These are phyloP conservation scores for Neurospora sp. DNA, from an alignment of 2,329 filamentous ascomycete genomes.

Conservation along the genomic window DNA sequence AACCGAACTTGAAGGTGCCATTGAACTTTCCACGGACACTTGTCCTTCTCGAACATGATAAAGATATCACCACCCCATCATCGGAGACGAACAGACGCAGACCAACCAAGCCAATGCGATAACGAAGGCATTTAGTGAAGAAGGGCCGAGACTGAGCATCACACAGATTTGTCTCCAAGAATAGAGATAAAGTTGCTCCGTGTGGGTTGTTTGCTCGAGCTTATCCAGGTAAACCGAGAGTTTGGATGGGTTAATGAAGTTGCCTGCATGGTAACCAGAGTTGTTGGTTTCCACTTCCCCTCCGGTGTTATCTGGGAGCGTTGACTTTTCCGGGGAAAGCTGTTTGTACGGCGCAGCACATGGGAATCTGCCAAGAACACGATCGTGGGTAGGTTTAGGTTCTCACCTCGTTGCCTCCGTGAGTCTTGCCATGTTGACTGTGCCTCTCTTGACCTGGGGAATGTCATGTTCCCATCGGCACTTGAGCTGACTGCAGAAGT, in stretches of 20 bases:
- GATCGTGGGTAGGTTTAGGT: background rate
- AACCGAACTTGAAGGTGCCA: background rate
- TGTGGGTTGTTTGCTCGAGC: background rate
- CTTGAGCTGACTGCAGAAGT: background rate
- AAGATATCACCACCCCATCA: background rate
- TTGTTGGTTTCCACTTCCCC: conserved; percentile 1
- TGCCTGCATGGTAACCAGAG: no score
- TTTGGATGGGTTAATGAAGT: background rate
- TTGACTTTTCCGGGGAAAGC: background rate
- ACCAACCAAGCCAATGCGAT: background rate
- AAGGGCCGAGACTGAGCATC: background rate
- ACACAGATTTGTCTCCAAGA: conserved; percentile 6
- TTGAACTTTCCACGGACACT: background rate
- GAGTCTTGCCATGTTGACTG: background rate
- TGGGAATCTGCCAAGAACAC: conserved; percentile 8
- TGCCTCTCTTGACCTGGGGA: background rate
- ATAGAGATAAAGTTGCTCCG: conserved; percentile 17
- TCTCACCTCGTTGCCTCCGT: background rate
- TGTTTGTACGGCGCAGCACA: background rate
- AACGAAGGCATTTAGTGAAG: background rate
- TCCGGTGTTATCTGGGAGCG: conserved; percentile 7
- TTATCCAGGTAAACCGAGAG: conserved; percentile 16
- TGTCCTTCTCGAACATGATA: background rate
- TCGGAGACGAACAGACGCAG: background rate
- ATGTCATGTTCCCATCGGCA: background rate